Percentiles rank a stretch among this genome's conserved stretches.
Conservation (phyloP, 1,284 basidiomycete species). For the Cryptococcus sp. region DNA sequence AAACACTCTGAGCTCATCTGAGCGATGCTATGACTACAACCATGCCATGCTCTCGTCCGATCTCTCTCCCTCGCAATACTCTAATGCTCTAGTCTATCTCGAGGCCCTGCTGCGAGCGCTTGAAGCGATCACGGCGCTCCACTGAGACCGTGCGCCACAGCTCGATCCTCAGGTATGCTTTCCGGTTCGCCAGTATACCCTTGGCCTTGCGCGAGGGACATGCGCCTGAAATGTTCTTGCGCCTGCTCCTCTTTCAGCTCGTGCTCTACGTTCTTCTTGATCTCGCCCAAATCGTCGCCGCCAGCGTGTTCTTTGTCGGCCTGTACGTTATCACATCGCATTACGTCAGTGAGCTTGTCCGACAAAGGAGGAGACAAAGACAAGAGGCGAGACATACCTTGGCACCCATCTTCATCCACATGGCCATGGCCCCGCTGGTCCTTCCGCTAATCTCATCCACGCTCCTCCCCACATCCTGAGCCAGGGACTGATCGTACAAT, state of each 20-base stretch:
- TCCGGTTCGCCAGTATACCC: constrained; percentile 5
- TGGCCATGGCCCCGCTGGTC: constrained; percentile 34
- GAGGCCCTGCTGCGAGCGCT: too few relatives aligned
- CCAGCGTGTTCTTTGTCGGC: constrained; percentile 40
- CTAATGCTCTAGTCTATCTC: too few relatives aligned
- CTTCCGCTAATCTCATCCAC: constrained; percentile 46
- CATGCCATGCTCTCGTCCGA: too few relatives aligned
- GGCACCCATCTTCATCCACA: constrained; percentile 47
- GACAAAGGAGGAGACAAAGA: not conserved
- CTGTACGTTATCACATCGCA: constrained; percentile 24
- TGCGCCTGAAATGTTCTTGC: constrained; percentile 2
- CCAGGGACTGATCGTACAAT: constrained; percentile 36
- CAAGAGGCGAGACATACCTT: constrained; percentile 31
- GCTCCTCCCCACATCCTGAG: constrained; percentile 40
- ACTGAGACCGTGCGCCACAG: not conserved
- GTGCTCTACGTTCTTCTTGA: constrained; percentile 21
- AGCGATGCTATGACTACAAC: too few relatives aligned
- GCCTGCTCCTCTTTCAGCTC: constrained; percentile 16
- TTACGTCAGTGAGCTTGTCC: too few relatives aligned
- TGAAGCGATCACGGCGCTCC: too few relatives aligned
- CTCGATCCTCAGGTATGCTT: constrained; percentile 7
- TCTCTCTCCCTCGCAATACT: too few relatives aligned
- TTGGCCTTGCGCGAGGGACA: not conserved
- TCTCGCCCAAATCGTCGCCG: constrained; percentile 34
- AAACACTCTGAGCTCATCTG: too few relatives aligned